These are phyloP conservation scores for Vararia minispora DNA, from an alignment of 768 basidiomycete genomes.

Conservation along the genomic window DNA sequence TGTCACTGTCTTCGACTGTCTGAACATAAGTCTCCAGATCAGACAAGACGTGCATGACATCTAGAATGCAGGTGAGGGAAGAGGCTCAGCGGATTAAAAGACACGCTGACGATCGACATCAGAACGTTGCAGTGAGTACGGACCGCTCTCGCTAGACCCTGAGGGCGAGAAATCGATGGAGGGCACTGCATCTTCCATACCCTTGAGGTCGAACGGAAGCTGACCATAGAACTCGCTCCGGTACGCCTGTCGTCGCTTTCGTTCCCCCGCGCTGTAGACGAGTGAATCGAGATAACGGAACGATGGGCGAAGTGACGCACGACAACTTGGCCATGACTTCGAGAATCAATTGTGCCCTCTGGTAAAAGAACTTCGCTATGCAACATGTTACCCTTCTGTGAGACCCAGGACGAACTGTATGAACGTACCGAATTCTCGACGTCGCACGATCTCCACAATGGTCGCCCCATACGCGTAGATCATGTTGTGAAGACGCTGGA, in stretches of 20 bases:
- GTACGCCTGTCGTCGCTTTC: slow-evolving; percentile 77
- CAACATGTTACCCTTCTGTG: slow-evolving; percentile 4
- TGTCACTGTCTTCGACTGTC: slow-evolving; percentile 28
- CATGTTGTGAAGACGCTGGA: slow-evolving; percentile 81
- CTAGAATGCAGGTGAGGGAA: slow-evolving; percentile 23
- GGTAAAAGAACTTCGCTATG: slow-evolving; percentile 68
- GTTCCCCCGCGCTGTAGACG: slow-evolving; percentile 51
- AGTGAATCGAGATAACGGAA: slow-evolving; percentile 2
- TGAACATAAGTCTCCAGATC: slow-evolving; percentile 52
- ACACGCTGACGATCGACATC: slow-evolving; percentile 73
- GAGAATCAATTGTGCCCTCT: slow-evolving; percentile 68
- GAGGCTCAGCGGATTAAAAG: neutral
- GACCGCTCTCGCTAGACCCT: slow-evolving; percentile 39
- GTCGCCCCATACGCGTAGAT: slow-evolving; percentile 89
- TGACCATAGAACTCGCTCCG: slow-evolving; percentile 75
- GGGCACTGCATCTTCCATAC: slow-evolving; percentile 74
- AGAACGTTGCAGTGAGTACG: slow-evolving; percentile 51
- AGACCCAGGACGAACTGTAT: neutral
- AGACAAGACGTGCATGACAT: slow-evolving; percentile 46
- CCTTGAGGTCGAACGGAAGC: slow-evolving; percentile 75
- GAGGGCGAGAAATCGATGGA: slow-evolving; percentile 69
- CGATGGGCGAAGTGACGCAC: slow-evolving; percentile 32
- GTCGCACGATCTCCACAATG: slow-evolving; percentile 79
- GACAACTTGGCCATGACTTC: slow-evolving; percentile 84
- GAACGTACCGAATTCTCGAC: slow-evolving; percentile 76